Base-by-base conservation (phyloP, 176 grass and related monocot genomes). In the Zizania latifolia region DNA sequence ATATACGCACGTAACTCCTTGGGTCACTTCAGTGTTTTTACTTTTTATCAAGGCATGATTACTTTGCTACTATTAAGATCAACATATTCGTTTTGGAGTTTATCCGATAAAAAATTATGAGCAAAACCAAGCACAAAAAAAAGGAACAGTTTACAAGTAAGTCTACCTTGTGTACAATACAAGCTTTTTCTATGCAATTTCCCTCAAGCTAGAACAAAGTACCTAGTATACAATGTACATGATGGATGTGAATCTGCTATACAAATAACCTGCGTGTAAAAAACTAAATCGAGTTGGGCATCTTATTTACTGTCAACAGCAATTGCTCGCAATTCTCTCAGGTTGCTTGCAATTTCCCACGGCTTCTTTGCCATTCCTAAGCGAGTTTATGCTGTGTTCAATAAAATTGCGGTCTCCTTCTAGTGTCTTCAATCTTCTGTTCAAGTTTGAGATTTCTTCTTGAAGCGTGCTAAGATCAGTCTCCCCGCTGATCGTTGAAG, bases 361-460 rank as follows among this genome's bases (percentile, higher is more conserved):
- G 57, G 87, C 84, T 80, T 87, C 81, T 29, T 76, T 41, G 8
- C 84, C 91, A 82, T 76, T 87, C 59, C 53, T 87, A 22, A 90
- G 91, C 63, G 87, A 87, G 70, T 93, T 93, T 57, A 87, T 79
- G 50, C 84, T 86, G 29, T 90, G 91, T 62, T 87, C 91, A 67
- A 93, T 78, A 78, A 93, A 90, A 79, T 82, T 75, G 3, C 30
- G 70, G 77, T 90, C 91, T 50, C 77, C 81, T 75, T 89, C 84
- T 62, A 93, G 81, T 39, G 59, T 84, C 51, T 79, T 78, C 72
- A 93, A 70, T 65, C 87, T 90, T 78, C 56, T 67, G 54, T 81
- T 79, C 78, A 90, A 78, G 6, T 43, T 55, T 56, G 75, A 75
- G 48, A 90, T 70, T 76, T 93, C 84, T 62, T 90, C 64, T 43